Conservation (phyloP, 2,329 filamentous ascomycete species). For the Botrytis fragariae region DNA sequence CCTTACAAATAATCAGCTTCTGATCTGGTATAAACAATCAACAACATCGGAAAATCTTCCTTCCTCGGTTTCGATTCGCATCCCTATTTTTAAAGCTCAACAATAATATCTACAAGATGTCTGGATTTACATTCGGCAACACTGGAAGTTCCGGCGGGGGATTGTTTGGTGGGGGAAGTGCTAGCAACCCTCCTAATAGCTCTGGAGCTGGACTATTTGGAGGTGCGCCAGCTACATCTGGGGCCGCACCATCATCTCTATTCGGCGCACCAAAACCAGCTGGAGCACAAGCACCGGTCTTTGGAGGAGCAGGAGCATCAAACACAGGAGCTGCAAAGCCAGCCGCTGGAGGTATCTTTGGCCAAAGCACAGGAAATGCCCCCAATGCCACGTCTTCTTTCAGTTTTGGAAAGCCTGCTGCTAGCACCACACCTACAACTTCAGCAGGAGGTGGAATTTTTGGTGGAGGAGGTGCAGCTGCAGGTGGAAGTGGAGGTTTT, state of each 20-base stretch:
- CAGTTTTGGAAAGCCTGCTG: slow-evolving; percentile 16
- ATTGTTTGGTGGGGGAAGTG: slow-evolving; percentile 13
- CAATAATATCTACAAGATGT: slow-evolving; percentile 24
- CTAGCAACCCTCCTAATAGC: slow-evolving; percentile 15
- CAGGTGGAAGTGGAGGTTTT: slow-evolving; percentile 23
- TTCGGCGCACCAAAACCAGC: slow-evolving; percentile 6
- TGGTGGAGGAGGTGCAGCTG: slow-evolving; percentile 15
- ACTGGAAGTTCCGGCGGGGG: slow-evolving; percentile 22
- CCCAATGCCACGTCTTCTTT: slow-evolving; percentile 28
- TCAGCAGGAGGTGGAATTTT: slow-evolving; percentile 15
- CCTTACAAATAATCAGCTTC: slow-evolving; percentile 6
- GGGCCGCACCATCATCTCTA: slow-evolving; percentile 22
- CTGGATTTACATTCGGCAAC: slow-evolving; percentile 41
- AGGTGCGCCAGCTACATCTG: slow-evolving; percentile 24
- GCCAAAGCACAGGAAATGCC: slow-evolving; percentile 35
- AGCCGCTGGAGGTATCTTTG: slow-evolving; percentile 29
- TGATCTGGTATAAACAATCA: slow-evolving; percentile 4
- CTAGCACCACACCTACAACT: slow-evolving; percentile 14
- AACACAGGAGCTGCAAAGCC: slow-evolving; percentile 16
- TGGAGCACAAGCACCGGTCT: slow-evolving; percentile 6
- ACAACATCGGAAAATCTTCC: slow-evolving; percentile 16
- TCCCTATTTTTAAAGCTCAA: neutral
- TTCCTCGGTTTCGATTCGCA: slow-evolving; percentile 9
- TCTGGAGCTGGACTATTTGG: slow-evolving; percentile 19
- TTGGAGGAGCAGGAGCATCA: slow-evolving; percentile 10